These are phyloP conservation scores for Trichoderma sp. DNA, from an alignment of 2,329 filamentous ascomycete species.

Conservation along the genomic window DNA sequence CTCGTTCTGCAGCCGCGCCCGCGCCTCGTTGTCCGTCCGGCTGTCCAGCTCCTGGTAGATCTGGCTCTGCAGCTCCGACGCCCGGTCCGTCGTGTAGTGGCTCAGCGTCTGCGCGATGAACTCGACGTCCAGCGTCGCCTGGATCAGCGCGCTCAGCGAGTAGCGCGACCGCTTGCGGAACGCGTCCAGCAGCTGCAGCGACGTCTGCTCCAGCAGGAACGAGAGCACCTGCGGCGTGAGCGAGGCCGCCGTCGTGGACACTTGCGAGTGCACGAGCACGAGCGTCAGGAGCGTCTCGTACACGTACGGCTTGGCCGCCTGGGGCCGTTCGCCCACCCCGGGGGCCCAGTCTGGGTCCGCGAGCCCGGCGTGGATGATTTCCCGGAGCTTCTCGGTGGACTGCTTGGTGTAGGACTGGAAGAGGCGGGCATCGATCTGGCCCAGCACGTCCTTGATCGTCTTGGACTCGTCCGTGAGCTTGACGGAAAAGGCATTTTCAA, in stretches of 20 bases:
- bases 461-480: conserved; percentile 92
- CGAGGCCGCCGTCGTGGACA: conserved; percentile 74
- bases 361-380: conserved; percentile 74
- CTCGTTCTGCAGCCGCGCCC: conserved; percentile 79
- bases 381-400: conserved; percentile 66
- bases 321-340: conserved; percentile 57
- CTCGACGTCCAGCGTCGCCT: conserved; percentile 95
- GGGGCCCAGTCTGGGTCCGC: conserved; percentile 72
- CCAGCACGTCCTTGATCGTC: conserved; percentile 85
- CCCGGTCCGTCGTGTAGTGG: conserved; percentile 83
- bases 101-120: conserved; percentile 93
- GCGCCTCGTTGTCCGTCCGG: conserved; percentile 84
- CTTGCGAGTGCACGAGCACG: conserved; percentile 89
- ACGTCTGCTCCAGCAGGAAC: conserved; percentile 81
- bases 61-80: conserved; percentile 78
- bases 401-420: conserved; percentile 92
- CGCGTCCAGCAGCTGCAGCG: conserved; percentile 75
- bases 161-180: conserved; percentile 72
- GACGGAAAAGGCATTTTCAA: conserved; percentile 91
- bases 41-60: conserved; percentile 91
- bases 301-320: conserved; percentile 82
- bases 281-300: conserved; percentile 83
- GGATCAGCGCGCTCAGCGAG: conserved; percentile 82
- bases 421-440: conserved; percentile 85
- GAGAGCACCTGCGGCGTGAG: conserved; percentile 82